Base-by-base conservation (phyloP, 1,284 basidiomycete genomes). In the Phellinidium pouzarii region DNA sequence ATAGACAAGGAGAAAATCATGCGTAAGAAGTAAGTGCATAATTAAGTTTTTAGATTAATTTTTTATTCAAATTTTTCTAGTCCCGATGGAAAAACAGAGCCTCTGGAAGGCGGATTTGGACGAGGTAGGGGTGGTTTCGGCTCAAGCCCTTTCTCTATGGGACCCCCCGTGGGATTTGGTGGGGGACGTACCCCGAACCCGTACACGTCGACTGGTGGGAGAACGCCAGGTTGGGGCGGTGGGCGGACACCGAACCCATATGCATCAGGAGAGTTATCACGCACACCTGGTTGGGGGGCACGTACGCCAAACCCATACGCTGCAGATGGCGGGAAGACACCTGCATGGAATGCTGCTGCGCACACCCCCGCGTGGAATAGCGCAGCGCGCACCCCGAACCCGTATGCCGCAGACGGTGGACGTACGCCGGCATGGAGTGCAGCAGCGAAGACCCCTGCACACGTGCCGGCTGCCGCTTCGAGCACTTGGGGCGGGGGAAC, bases 1-100 rank as follows among this genome's bases (percentile, higher is more conserved):
- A 84, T 98, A 55, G 85, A 87, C 45, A 87, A 94, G 62, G 79
- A 80, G 29, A 90, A 87, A 65, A 70, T 98, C 26, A 80, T 82
- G 59, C 78, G 87, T 57, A 81, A 87, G 72, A 71, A 84, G 91
- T 91, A 64, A 65, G 88, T 76, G n/a, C 17, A 7, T 50, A 6
- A n/a, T 44, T 12, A n/a, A 8, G 47, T 43, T 50, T 34, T 36
- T 43, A 11, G 17, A 34, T 20, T 43, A 14, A 27, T 36, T 14
- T 47, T 29, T 46, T 26, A 27, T 9, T 25, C 17, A 5, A 37
- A 44, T 25, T 42, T 48, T 12, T 57, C 41, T 44, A 86, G 81
- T 50, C 73, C 75, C 0, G 73, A 80, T 59, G 85, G 83, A 9
- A 69, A 69, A 58, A 71, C 81, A 53, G 72, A 73, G 59, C 72